Conservation (phyloP, 306 rosid genomes). For the Senna tora region DNA sequence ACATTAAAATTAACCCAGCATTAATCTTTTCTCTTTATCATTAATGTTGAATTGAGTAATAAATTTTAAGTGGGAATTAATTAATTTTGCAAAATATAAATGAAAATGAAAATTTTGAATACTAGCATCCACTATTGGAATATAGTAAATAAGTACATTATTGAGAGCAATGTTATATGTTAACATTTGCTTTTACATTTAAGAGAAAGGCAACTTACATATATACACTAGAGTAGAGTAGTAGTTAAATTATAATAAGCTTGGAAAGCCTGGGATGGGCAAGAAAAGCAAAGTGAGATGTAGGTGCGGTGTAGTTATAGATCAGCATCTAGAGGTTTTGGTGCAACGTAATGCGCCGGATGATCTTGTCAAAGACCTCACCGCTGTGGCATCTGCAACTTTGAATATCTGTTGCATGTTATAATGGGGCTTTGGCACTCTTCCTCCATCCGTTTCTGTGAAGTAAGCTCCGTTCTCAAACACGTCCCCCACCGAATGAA, state of each 20-base stretch:
- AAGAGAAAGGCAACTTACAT: too few relatives aligned
- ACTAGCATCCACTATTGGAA: background rate
- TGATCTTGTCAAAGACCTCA: slow-evolving; percentile 37
- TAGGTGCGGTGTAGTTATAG: background rate
- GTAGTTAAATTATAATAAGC: too few relatives aligned
- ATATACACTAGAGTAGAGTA: too few relatives aligned
- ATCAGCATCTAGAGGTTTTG: slow-evolving; percentile 38
- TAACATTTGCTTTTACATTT: background rate
- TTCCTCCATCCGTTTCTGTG: slow-evolving; percentile 18
- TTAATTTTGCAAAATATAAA: too few relatives aligned
- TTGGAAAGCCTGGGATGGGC: too few relatives aligned
- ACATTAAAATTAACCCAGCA: too few relatives aligned
- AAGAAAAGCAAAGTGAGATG: too few relatives aligned
- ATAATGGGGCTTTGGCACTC: slow-evolving; percentile 37
- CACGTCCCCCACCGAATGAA: slow-evolving; percentile 44
- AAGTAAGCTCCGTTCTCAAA: slow-evolving; percentile 54
- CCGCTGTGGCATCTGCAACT: slow-evolving; percentile 38
- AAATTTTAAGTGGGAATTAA: too few relatives aligned
- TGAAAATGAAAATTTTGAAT: too few relatives aligned
- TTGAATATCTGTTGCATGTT: slow-evolving; percentile 23
- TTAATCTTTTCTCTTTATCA: too few relatives aligned
- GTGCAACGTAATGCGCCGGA: slow-evolving; percentile 41
- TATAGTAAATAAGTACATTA: background rate
- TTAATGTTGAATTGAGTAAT: too few relatives aligned
- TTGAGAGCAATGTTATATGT: background rate